Evolutionary conservation across 257 asterid genomes (phyloP).

Genomic region (Plantago ovata): DNA sequence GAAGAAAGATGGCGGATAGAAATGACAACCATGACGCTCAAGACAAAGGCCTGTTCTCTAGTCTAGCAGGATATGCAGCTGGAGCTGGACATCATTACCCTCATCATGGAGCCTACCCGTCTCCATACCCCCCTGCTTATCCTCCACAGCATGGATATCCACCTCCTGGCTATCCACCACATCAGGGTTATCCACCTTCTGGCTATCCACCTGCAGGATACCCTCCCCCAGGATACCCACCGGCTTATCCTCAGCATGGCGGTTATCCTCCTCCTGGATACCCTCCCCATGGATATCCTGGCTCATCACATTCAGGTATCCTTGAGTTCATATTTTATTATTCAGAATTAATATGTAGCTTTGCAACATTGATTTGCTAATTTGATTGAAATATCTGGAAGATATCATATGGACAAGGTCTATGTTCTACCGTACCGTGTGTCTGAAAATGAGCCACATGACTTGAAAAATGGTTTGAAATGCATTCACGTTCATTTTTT

Average conservation of each 20-base stretch:
- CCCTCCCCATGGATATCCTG: background rate
- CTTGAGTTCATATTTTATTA: background rate
- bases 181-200: slow-evolving; percentile 12
- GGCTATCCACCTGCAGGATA: slow-evolving; percentile 5
- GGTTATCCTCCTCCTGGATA: background rate
- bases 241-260: background rate
- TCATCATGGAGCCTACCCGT: slow-evolving; percentile 7
- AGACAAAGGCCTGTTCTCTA: slow-evolving; percentile 13
- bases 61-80: slow-evolving; percentile 3
- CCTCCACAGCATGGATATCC: slow-evolving; percentile 10
- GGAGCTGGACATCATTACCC: slow-evolving; percentile 5
- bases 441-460: background rate
- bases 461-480: background rate
- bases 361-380: background rate
- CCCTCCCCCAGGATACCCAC: slow-evolving; percentile 14
- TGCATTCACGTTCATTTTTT: too few relatives aligned
- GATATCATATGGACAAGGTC: too few relatives aligned
- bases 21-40: background rate
- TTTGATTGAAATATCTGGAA: background rate
- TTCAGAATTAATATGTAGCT: background rate
- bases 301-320: slow-evolving; percentile 13
- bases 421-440: background rate
- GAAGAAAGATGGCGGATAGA: slow-evolving; percentile 9
- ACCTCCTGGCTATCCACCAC: background rate
- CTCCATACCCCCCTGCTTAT: background rate